Evolutionary conservation across 2,329 filamentous ascomycete genomes (phyloP), one percentile per base, ranked within the genome.

Genomic region (Boeremia lycopersici): DNA sequence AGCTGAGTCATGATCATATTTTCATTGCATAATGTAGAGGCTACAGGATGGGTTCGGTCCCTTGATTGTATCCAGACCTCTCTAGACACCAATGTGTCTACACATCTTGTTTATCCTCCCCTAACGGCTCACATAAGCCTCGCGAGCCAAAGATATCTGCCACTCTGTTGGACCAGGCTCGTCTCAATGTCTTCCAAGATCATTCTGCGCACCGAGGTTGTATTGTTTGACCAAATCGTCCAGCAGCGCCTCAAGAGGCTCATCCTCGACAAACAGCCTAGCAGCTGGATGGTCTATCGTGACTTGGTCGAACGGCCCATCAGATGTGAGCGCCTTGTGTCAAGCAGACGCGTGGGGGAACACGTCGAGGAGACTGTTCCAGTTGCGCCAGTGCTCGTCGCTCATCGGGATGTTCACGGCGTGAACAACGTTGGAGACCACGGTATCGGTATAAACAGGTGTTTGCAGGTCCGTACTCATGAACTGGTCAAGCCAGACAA

Each of bases 401-500:
- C 47, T 52, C 56, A 66, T 64, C 5, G 48, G 55, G 11, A 63
- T 56, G 3, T 33, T 26, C 17, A 63, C 39, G n/a, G 48, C 39
- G 29, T 64, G 61, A 7, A 62, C 49, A 10, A 63, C 26, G 6
- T 40, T 40, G 8, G 57, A 48, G 7, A 66, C 34, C 40, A 62
- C 29, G 4, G 42, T 35, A 41, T 65, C 59, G 2, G 15, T 40
- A 6, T 56, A 39, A 11, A 36, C 15, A 7, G 58, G 40, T 2
- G 35, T 56, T 2, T 52, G 47, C 3, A 60, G 39, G 2, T 44
- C 34, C 2, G 53, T 48, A 1, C 52, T 45, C 58, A 64, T 63
- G 40, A 51, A 15, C 4, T 9, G 33, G 8, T 63, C 55, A 5
- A 66, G 19, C 31, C 61, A 61, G 9, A 29, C 13, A 15, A 42